Evolutionary conservation across 139 green algal species (phyloP), one percentile per base, ranked within the genome.

Genomic region (Eudorina sp.): DNA sequence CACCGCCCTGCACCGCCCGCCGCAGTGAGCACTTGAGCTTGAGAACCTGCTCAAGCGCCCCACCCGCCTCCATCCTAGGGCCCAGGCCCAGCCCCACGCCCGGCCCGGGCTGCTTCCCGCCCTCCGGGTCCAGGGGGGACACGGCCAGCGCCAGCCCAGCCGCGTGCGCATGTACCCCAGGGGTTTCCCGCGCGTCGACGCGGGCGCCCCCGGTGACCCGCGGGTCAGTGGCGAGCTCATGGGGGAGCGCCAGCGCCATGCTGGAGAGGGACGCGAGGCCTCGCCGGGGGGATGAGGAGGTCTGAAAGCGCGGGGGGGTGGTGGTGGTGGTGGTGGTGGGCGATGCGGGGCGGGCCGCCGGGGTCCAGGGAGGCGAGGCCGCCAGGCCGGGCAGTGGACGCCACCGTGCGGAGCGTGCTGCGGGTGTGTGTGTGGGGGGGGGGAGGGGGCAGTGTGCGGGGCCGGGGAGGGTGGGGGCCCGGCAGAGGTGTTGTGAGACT

Each of bases 21-120:
- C 66, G 83, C 38, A 88, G 36, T 7, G 83, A 81, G 83, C 83
- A 81, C 51, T 81, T 81, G 48, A 88, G 83, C 83, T 82, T 72
- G 25, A 88, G 46, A 36, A 88, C 13, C 25, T 82, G 68, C n/a
- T 72, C 62, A 31, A 72, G 62, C 6, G 62, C n/a, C 62, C 11
- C 48, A n/a, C 48, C 11, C 48, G 48, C 48, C 48, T 13, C 48
- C 48, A 55, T 9, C 48, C 9, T 13, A 55, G 48, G 13, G 11
- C 48, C 55, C 55, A 18, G 13, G 55, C 55, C 55, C 19, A n/a
- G n/a, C n/a, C n/a, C n/a, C n/a, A n/a, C n/a, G n/a, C n/a, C n/a
- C n/a, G n/a, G n/a, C n/a, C 55, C 55, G 55, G 6, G 27, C 7
- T 66, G 55, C 55, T 25, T 66, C 55, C 8, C 23, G 7, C 55